Percentiles rank a stretch among this genome's conserved stretches.
phyloP scores from a whole-genome alignment of 495 filamentous ascomycete genomes.

The Bacidia gigantensis region DNA sequence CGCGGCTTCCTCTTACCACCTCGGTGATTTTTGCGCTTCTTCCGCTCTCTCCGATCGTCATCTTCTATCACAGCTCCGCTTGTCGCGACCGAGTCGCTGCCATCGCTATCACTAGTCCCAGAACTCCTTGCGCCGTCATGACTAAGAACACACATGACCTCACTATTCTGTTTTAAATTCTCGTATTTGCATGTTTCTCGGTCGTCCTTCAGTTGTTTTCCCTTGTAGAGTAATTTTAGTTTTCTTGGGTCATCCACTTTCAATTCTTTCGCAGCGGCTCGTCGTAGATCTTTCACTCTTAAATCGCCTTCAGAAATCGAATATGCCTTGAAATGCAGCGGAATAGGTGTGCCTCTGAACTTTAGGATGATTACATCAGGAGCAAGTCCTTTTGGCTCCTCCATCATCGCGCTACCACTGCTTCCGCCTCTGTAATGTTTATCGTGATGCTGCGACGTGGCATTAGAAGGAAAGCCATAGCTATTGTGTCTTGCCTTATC shows the following conservation, averaged over 20 bases:
- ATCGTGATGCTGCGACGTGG: neutral
- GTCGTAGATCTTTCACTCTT: conserved; percentile 50
- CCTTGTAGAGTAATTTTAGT: conserved; percentile 72
- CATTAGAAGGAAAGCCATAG: conserved; percentile 21
- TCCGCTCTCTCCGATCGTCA: conserved; percentile 22
- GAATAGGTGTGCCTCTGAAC: conserved; percentile 56
- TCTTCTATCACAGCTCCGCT: conserved; percentile 14
- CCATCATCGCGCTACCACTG: conserved; percentile 8
- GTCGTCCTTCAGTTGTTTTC: conserved; percentile 57
- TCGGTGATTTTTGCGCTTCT: conserved; percentile 15
- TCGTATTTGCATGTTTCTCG: conserved; percentile 52
- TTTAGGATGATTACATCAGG: conserved; percentile 70
- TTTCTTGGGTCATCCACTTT: conserved; percentile 44
- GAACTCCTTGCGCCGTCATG: conserved; percentile 21
- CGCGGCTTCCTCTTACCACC: conserved; percentile 25
- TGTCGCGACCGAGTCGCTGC: conserved; percentile 31
- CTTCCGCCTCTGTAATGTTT: conserved; percentile 18
- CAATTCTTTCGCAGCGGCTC: conserved; percentile 49
- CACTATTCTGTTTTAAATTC: conserved; percentile 65
- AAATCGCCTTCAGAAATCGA: conserved; percentile 68
- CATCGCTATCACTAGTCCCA: conserved; percentile 12
- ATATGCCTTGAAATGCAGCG: conserved; percentile 65
- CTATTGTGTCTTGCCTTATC: conserved; percentile 21
- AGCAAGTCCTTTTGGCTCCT: conserved; percentile 31
- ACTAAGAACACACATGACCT: conserved; percentile 53